Conservation (phyloP, 1,284 basidiomycete genomes). For the Fistulina hepatica region DNA sequence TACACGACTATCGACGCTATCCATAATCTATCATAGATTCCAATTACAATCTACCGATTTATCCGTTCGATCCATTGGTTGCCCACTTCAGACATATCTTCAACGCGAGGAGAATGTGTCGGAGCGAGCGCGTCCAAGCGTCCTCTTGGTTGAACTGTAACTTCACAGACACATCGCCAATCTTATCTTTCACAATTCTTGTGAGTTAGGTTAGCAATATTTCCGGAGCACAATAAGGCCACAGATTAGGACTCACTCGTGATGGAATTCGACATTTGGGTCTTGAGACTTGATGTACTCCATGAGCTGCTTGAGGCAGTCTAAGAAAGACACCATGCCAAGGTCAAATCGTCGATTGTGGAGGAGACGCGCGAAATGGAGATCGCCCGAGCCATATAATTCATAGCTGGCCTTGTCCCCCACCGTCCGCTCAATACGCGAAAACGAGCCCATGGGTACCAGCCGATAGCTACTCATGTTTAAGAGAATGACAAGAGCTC, state of each 20-base stretch:
- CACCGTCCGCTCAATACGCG: slow-evolving; percentile 74
- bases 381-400: slow-evolving; percentile 82
- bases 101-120: slow-evolving; percentile 82
- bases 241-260: slow-evolving; percentile 51
- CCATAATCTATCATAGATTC: no score
- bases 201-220: not conserved
- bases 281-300: slow-evolving; percentile 75
- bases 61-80: slow-evolving; percentile 62
- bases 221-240: not conserved
- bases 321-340: slow-evolving; percentile 92
- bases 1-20: no score
- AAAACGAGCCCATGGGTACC: slow-evolving; percentile 88
- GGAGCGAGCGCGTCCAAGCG: slow-evolving; percentile 87
- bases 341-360: slow-evolving; percentile 95
- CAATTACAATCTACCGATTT: no score
- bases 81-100: slow-evolving; percentile 82
- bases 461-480: slow-evolving; percentile 60
- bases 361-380: slow-evolving; percentile 78
- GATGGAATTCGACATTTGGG: slow-evolving; percentile 66
- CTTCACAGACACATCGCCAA: slow-evolving; percentile 90
- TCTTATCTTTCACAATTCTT: slow-evolving; percentile 90
- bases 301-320: slow-evolving; percentile 85
- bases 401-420: slow-evolving; percentile 83
- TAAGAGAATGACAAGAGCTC: slow-evolving; percentile 10
- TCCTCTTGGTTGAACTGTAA: slow-evolving; percentile 93